Evolutionary conservation across 257 asterid species (phyloP), one percentile per base, ranked within the genome.

Genomic region (Solanum peruvianum): DNA sequence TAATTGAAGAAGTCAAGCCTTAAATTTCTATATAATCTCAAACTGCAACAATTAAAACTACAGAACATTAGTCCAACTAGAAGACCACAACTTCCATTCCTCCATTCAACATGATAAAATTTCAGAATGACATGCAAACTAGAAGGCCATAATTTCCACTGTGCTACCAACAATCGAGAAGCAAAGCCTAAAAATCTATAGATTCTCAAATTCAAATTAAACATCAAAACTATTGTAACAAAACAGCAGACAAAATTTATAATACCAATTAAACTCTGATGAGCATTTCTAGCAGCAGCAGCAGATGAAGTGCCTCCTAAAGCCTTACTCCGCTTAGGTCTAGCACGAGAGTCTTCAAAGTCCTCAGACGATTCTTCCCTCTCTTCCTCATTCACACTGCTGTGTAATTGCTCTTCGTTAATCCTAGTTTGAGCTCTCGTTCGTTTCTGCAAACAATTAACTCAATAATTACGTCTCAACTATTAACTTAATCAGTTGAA

Each of bases 321-420:
- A 86, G 92, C 89, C 92, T 88, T 94, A 77, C 73, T 94, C 52
- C 94, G 93, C 94, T 94, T 97, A 56, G 90, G 85, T 87, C 89
- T 93, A 27, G 95, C 89, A 58, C 94, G 94, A 84, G 92, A 89
- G 75, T 95, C 98, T 49, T 93, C 94, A 49, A 93, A 95, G 49
- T 95, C 98, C 23, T 94, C 98, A 2, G 97, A 95, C 45, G 95
- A 94, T 67, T 93, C 98, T 73, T 92, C 98, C 86, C 93, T 91
- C 87, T 95, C 99, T 41, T 90, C 98, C 90, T 96, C 98, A 87
- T 82, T 90, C 95, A 39, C 85, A 91, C 62, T 66, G 47, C 47
- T 37, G 80, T 35, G 47, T 72, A 72, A 73, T 93, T 27, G 88
- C 25, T 88, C 88, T 66, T 91, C 95, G 75, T 88, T 88, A 14